Evolutionary conservation across 2,329 filamentous ascomycete species (phyloP).

Genomic region (Diaporthe sp.): DNA sequence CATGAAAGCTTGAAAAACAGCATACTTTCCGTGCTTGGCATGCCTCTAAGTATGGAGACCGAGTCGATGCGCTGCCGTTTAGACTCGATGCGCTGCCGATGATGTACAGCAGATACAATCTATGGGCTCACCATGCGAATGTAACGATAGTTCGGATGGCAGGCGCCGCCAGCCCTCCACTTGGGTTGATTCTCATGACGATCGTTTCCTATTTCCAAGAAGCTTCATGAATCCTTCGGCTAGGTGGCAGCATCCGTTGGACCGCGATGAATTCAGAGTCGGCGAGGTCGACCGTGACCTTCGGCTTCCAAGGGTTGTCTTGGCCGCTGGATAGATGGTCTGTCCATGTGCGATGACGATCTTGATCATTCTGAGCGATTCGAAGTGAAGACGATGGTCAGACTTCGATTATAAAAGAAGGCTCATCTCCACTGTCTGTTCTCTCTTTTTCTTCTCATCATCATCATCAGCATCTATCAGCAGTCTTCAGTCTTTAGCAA

Average conservation of each 20-base stretch:
- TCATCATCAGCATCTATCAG: constrained; percentile 16
- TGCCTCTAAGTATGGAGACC: neutral
- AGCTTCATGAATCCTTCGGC: constrained; percentile 16
- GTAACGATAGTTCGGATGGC: constrained; percentile 11
- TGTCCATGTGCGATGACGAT: constrained; percentile 6
- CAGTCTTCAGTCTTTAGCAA: constrained; percentile 6
- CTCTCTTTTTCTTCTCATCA: neutral
- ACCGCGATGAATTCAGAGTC: constrained; percentile 1
- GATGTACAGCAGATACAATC: constrained; percentile 10
- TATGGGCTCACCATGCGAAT: neutral
- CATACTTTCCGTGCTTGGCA: constrained; percentile 13
- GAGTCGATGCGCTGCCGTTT: neutral
- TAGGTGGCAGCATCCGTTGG: constrained; percentile 12
- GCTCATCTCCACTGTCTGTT: neutral
- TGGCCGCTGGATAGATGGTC: neutral
- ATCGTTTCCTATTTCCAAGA: constrained; percentile 22
- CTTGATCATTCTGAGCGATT: neutral
- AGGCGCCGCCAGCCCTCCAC: neutral
- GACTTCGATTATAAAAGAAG: neutral
- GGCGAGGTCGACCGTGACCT: neutral
- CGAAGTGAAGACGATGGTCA: neutral
- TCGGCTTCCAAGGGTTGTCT: neutral
- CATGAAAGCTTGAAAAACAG: constrained; percentile 17
- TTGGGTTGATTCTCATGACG: neutral
- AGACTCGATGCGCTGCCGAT: neutral